Conservation (phyloP, 2,329 filamentous ascomycete species). For the Ophiocordyceps polyrhachis-furcata region DNA sequence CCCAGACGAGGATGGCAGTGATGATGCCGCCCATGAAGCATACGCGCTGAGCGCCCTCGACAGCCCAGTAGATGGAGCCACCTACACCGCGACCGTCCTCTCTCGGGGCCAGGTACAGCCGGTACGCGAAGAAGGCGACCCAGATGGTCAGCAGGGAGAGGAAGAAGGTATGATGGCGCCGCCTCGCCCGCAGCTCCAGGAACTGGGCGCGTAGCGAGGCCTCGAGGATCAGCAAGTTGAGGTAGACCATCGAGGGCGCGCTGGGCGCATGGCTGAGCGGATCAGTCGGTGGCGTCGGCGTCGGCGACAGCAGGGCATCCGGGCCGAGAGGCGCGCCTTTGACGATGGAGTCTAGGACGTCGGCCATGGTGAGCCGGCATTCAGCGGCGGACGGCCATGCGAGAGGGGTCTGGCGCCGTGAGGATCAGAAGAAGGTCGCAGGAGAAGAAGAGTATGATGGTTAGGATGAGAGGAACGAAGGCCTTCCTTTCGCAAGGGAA, state of each 20-base stretch:
- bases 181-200: conserved; percentile 69
- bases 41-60: conserved; percentile 79
- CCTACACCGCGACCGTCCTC: conserved; percentile 85
- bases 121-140: conserved; percentile 73
- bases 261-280: conserved; percentile 70
- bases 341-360: conserved; percentile 70
- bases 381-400: neutral
- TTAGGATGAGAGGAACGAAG: too few species aligned
- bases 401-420: neutral
- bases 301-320: neutral
- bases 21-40: conserved; percentile 82
- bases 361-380: conserved; percentile 29
- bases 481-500: too few species aligned
- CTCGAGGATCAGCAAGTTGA: conserved; percentile 94
- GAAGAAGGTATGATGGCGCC: conserved; percentile 87
- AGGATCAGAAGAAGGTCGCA: neutral
- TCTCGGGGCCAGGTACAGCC: conserved; percentile 83
- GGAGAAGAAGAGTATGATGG: too few species aligned
- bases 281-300: conserved; percentile 27
- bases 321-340: conserved; percentile 58
- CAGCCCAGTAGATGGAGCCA: conserved; percentile 88
- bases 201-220: conserved; percentile 86
- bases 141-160: conserved; percentile 61
- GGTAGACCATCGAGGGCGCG: conserved; percentile 87
- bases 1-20: conserved; percentile 76